Evolutionary conservation across 441 rosid species (phyloP), one percentile per base, ranked within the genome.

Genomic region (Erodium moschatum): DNA sequence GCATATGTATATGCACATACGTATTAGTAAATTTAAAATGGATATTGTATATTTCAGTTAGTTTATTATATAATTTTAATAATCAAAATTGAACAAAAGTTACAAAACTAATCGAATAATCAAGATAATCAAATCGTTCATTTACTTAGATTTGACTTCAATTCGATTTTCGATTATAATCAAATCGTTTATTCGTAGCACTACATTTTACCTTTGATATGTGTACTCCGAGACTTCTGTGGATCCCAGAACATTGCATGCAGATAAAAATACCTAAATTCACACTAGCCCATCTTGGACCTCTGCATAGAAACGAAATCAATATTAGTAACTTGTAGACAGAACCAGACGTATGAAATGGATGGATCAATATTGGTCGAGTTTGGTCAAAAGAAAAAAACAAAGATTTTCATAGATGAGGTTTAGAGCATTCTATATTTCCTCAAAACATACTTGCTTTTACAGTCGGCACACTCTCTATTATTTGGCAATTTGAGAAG

Each of bases 211-310:
- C 97, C 96, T 91, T 84, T 33, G 97, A 91, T 69, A 89, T 85
- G 77, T 91, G 96, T 44, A 89, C 96, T 16, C 96, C 96, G 16
- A 91, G 91, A 81, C 91, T 82, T 18, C 93, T 83, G 72, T 91
- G 97, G 65, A 87, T 84, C 38, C 97, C 97, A 9, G 97, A 89
- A 65, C 97, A 91, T 73, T 89, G 96, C 91, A 91, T 79, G 83
- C 96, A 91, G 65, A 91, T 91, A 72, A 89, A 89, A 70, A 84
- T 82, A 63, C 97, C 96, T 50, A 91, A 91, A 76, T 90, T 90
- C 76, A 90, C 92, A 74, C 97, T 91, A 21, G 96, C 97, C 97
- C 96, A 91, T 77, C 93, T 70, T 3, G 96, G 97, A 66, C 85
- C 96, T 81, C 97, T 89, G 75, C 64, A 48, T 33, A 5, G 4